These are phyloP conservation scores for Parascedosporium putredinis DNA, from an alignment of 2,329 filamentous ascomycete species.

Conservation along the genomic window DNA sequence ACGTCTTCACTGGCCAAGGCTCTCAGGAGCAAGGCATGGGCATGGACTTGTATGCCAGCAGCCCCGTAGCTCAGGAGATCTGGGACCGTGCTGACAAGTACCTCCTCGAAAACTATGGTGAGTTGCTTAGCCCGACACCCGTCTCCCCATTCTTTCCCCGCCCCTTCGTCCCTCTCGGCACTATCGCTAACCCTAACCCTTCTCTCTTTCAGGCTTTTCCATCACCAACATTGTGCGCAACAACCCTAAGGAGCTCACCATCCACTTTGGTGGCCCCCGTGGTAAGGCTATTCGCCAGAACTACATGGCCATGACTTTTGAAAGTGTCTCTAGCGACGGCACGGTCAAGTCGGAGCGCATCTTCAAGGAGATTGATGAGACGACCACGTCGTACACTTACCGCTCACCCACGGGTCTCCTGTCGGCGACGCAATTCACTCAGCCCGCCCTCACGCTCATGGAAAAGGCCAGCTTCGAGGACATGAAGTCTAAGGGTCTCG, in stretches of 20 bases:
- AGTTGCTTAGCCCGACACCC: no score
- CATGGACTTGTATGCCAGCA: conserved; percentile 95
- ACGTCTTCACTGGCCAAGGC: conserved; percentile 96
- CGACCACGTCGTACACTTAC: conserved; percentile 93
- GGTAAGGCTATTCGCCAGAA: conserved; percentile 97
- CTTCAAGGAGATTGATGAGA: conserved; percentile 94
- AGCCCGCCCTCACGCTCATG: conserved; percentile 95
- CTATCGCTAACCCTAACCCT: conserved; percentile 5
- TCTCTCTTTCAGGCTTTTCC: conserved; percentile 58
- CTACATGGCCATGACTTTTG: conserved; percentile 99
- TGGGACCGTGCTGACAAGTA: conserved; percentile 98
- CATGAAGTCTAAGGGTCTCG: conserved; percentile 94
- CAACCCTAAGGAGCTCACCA: conserved; percentile 97
- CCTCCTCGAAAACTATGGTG: conserved; percentile 96
- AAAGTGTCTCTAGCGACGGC: conserved; percentile 88
- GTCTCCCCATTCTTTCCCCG: conserved; percentile 4
- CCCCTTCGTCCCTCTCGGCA: not conserved
- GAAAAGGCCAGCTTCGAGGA: conserved; percentile 99
- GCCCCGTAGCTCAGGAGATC: conserved; percentile 87
- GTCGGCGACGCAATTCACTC: conserved; percentile 96
- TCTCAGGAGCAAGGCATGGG: conserved; percentile 99
- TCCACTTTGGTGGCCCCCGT: conserved; percentile 93
- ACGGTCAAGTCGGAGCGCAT: conserved; percentile 97
- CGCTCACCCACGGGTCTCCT: conserved; percentile 87
- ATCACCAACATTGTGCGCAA: conserved; percentile 99